Evolutionary conservation across 768 basidiomycete genomes (phyloP).

Genomic region (Collybia nuda): DNA sequence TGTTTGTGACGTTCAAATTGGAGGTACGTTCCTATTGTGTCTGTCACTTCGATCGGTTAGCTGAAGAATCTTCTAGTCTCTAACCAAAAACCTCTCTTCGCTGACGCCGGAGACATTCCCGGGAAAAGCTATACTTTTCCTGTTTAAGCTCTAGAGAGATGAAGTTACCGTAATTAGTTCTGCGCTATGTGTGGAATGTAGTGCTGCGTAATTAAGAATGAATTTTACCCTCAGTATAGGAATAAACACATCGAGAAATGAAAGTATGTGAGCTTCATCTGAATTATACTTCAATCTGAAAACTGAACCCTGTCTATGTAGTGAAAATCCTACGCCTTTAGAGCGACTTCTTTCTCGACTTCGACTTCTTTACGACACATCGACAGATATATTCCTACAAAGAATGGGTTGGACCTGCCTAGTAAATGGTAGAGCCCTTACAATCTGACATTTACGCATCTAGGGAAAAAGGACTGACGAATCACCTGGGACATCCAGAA

Average conservation of each 20-base stretch:
- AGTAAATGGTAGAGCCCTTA: constrained; percentile 49
- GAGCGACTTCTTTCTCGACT: too few relatives aligned
- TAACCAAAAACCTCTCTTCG: constrained; percentile 60
- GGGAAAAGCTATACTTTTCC: constrained; percentile 49
- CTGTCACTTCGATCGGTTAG: background rate
- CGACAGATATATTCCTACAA: constrained; percentile 46
- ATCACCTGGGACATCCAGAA: constrained; percentile 45
- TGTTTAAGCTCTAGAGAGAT: constrained; percentile 32
- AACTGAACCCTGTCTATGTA: constrained; percentile 50
- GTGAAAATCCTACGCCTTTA: too few relatives aligned
- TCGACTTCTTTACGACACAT: constrained; percentile 53
- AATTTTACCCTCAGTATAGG: constrained; percentile 56
- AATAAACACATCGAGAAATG: constrained; percentile 35
- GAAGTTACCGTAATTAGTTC: constrained; percentile 58
- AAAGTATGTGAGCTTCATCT: constrained; percentile 62
- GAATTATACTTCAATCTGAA: constrained; percentile 59
- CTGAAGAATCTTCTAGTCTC: constrained; percentile 38
- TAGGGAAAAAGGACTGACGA: constrained; percentile 55
- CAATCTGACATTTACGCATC: constrained; percentile 68
- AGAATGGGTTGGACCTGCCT: constrained; percentile 49
- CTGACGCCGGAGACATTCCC: constrained; percentile 29
- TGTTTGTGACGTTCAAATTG: constrained; percentile 57
- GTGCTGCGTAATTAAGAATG: constrained; percentile 39
- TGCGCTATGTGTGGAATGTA: constrained; percentile 63
- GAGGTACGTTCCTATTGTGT: constrained; percentile 35